These are phyloP conservation scores for Suhomyces canberraensis DNA, from an alignment of 805 yeast genomes.

Conservation along the genomic window DNA sequence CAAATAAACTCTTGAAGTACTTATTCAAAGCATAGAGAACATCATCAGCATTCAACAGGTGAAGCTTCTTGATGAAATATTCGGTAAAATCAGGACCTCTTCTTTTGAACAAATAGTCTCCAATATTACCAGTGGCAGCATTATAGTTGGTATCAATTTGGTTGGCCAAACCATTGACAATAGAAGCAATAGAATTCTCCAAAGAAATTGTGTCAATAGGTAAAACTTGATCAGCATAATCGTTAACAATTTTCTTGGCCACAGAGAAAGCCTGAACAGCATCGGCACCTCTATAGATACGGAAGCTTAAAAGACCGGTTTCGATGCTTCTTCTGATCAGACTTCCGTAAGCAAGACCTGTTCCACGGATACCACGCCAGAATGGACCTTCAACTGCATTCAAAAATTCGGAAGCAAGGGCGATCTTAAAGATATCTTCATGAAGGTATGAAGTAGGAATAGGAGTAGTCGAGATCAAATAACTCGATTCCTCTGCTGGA, in stretches of 20 bases:
- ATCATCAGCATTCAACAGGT: conserved; percentile 52
- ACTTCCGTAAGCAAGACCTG: conserved; percentile 92
- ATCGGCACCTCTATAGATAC: conserved; percentile 82
- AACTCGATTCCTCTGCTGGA: conserved; percentile 84
- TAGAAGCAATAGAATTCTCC: conserved; percentile 71
- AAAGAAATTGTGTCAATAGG: conserved; percentile 57
- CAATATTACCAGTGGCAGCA: conserved; percentile 65
- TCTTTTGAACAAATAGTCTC: conserved; percentile 61
- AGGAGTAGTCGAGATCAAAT: conserved; percentile 54
- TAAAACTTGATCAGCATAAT: conserved; percentile 51
- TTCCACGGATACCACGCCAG: conserved; percentile 94
- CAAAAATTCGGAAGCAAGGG: conserved; percentile 70
- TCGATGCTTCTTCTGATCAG: conserved; percentile 57
- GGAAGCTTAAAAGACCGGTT: conserved; percentile 61
- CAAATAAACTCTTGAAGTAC: conserved; percentile 67
- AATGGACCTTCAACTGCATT: conserved; percentile 94
- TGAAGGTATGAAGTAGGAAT: conserved; percentile 50
- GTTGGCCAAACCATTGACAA: conserved; percentile 70
- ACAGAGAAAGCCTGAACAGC: conserved; percentile 60
- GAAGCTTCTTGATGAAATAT: conserved; percentile 51
- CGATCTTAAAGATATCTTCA: conserved; percentile 64
- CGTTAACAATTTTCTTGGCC: conserved; percentile 62
- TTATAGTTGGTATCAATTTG: conserved; percentile 59
- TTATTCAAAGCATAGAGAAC: conserved; percentile 47
- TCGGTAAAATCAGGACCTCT: conserved; percentile 67